Evolutionary conservation across 1,284 basidiomycete species (phyloP).

Genomic region (Bondarzewia mesenterica): DNA sequence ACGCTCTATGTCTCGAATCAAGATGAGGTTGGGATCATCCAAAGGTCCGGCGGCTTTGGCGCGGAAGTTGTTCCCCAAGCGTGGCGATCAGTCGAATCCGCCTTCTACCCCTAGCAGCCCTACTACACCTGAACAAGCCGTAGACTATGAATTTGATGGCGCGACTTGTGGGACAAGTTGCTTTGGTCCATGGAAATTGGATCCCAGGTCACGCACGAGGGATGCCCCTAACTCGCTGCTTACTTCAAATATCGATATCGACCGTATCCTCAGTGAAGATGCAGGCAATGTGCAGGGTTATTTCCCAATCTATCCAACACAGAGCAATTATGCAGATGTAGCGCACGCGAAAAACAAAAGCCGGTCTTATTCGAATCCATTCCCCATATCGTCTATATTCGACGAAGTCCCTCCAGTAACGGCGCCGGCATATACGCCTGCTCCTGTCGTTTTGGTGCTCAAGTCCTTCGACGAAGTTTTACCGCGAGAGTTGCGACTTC

Average conservation of each 20-base stretch:
- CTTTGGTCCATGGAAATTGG: conserved; percentile 35
- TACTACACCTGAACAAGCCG: conserved; percentile 7
- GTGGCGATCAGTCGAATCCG: conserved; percentile 14
- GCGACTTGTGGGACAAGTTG: conserved; percentile 25
- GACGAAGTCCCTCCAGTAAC: conserved; percentile 41
- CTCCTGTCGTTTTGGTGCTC: conserved; percentile 32
- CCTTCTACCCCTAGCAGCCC: neutral
- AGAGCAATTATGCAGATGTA: conserved; percentile 14
- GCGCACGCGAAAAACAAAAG: conserved; percentile 35
- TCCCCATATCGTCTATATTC: conserved; percentile 42
- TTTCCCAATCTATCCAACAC: neutral
- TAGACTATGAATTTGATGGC: conserved; percentile 7
- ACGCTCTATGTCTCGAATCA: conserved; percentile 30
- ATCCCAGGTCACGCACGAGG: conserved; percentile 22
- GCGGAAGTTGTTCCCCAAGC: conserved; percentile 44
- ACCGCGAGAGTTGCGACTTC: conserved; percentile 67
- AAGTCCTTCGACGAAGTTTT: conserved; percentile 58
- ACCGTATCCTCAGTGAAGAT: conserved; percentile 14
- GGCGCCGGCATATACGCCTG: conserved; percentile 34
- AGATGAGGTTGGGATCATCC: conserved; percentile 36
- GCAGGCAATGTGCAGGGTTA: neutral
- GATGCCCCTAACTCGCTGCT: conserved; percentile 16
- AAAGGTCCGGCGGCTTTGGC: conserved; percentile 42
- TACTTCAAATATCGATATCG: conserved; percentile 18
- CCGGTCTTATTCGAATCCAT: conserved; percentile 57